Evolutionary conservation across 495 filamentous ascomycete species (phyloP), one percentile per base, ranked within the genome.

Genomic region (Neurospora cerealis): DNA sequence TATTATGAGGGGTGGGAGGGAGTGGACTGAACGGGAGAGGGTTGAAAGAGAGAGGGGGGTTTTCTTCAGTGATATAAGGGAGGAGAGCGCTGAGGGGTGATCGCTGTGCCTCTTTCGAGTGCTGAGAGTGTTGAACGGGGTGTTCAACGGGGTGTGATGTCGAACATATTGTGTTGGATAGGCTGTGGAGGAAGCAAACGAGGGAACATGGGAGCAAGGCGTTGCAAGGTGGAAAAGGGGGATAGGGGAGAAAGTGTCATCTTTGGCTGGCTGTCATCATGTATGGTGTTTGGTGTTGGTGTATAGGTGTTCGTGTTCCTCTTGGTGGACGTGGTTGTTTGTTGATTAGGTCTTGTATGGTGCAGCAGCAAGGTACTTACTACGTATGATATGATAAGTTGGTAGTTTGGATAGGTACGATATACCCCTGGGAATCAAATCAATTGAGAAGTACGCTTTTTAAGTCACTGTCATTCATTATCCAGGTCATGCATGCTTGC

Each of bases 11-110:
- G n/a, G 21, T 0, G 40, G 41, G 34, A 28, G 37, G 17, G 37
- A 60, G n/a, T 28, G 66, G 62, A 37, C 5, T 39, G 32, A 69
- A 1, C 17, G 48, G 2, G 54, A 19, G 2, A 62, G 70, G 6
- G 72, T 8, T 15, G 69, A 48, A 69, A 72, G 75, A 60, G 54
- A 75, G 17, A 71, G 73, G 66, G 76, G 77, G 69, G 77, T 79
- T 1, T 76, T 70, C 60, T 82, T 82, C 73, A 73, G 73, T 10
- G 79, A 79, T 70, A 79, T 81, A 2, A 46, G 44, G 21, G 79
- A 82, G 71, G 80, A 79, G 44, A 74, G 71, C 9, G 73, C 71
- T 5, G 80, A 79, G n/a, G 77, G 75, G 2, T 73, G 66, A 38
- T 48, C 38, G 0, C 38, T 41, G 40, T 41, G 4, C 11, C 13